phyloP scores from a whole-genome alignment of 1,284 basidiomycete genomes.

The Microstroma glucosiphilum region DNA sequence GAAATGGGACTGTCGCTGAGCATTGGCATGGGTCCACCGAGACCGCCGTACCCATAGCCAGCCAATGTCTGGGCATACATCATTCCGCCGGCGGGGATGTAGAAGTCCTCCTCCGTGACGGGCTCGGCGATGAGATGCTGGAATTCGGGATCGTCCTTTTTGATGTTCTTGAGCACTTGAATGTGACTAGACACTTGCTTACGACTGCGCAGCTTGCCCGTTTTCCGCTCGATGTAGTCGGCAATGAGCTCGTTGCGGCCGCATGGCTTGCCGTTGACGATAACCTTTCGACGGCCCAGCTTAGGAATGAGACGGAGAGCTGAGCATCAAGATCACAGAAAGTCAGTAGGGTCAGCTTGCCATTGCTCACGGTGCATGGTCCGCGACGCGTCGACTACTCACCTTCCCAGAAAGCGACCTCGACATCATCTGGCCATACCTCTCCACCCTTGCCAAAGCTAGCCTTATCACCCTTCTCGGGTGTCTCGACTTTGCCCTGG shows the following conservation, averaged over 20 bases:
- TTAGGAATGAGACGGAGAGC: conserved; percentile 53
- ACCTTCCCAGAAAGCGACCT: conserved; percentile 53
- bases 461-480: conserved; percentile 6
- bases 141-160: conserved; percentile 50
- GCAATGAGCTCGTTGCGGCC: conserved; percentile 58
- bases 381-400: conserved; percentile 14
- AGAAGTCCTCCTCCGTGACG: conserved; percentile 47
- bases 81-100: conserved; percentile 50
- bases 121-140: conserved; percentile 49
- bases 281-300: conserved; percentile 54
- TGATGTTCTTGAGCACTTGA: conserved; percentile 50
- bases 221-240: conserved; percentile 55
- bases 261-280: conserved; percentile 55
- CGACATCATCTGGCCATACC: conserved; percentile 53
- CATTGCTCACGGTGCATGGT: too few relatives aligned
- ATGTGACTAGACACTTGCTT: conserved; percentile 52
- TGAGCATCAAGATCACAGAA: conserved; percentile 17
- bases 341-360: not conserved
- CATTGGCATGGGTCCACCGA: conserved; percentile 32
- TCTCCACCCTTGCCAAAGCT: conserved; percentile 41
- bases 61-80: conserved; percentile 49
- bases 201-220: conserved; percentile 48
- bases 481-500: not conserved
- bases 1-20: conserved; percentile 22
- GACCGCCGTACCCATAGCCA: conserved; percentile 45